Evolutionary conservation across 352 stramenopile genomes (phyloP), one percentile per base, ranked within the genome.

Genomic region (Hyaloperonospora brassicae): DNA sequence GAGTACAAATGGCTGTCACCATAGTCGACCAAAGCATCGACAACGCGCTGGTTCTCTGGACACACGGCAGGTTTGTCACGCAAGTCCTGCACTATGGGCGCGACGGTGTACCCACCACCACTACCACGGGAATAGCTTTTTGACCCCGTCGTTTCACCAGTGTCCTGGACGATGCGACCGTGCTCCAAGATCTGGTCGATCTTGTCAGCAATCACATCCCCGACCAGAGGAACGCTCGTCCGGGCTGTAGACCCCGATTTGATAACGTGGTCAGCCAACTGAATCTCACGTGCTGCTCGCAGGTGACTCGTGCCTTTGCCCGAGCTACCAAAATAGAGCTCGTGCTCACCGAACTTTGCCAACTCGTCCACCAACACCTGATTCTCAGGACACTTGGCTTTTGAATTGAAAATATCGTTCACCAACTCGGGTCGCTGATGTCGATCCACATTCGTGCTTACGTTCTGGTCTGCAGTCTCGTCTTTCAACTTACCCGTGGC

Each of bases 131-230:
- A 62, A 23, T 62, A 68, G 25, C 57, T 61, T 14, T 63, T 55
- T 12, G 39, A 56, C 1, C 50, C 51, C 2, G 31, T 57, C 0
- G 47, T 56, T 24, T 62, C 59, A 1, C 58, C 58, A 0, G 56
- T 55, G 35, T 87, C 77, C 24, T 70, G 64, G 1, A 87, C 55
- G 38, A 89, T 86, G 38, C 78, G 78, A 39, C 76, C 76, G n/a
- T 86, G 64, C 48, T 70, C 34, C 12, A 89, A 50, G 25, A 91
- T 86, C 57, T 91, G 78, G 21, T 91, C 74, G 35, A 91, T 87
- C 62, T 91, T 91, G 35, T 86, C 71, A 1, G 75, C 68, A 22
- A 91, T 76, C 24, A 87, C 74, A n/a, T 79, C 64, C 34, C 80
- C 80, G 39, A 91, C 76, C 30, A 84, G 67, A 35, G 66, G 66